phyloP scores from a whole-genome alignment of 164 flowering plant species.

The Vitis rupestris region DNA sequence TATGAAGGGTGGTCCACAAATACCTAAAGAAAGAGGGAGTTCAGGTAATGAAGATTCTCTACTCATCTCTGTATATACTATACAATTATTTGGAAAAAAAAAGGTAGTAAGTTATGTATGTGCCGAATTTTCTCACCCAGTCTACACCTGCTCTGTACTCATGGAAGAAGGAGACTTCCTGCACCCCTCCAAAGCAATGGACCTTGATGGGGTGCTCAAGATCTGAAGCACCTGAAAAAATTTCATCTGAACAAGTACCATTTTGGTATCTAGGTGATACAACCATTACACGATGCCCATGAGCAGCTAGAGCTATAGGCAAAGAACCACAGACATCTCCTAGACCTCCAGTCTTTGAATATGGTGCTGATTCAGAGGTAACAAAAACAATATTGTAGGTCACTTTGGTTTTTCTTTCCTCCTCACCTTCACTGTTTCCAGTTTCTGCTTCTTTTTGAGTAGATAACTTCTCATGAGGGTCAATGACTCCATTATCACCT shows the following conservation, averaged over 20 bases:
- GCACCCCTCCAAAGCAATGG: constrained; percentile 70
- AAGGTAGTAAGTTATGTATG: background rate
- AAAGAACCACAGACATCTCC: constrained; percentile 99
- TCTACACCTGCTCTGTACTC: constrained; percentile 90
- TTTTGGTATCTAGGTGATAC: constrained; percentile 78
- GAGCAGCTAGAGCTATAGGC: constrained; percentile 78
- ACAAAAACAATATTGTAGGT: constrained; percentile 68
- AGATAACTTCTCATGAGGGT: constrained; percentile 17
- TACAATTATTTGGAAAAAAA: background rate
- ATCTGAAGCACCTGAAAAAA: constrained; percentile 49
- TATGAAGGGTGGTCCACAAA: constrained; percentile 92
- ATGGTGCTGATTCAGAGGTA: constrained; percentile 90
- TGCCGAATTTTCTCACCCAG: constrained; percentile 57
- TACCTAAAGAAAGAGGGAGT: constrained; percentile 39
- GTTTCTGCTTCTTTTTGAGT: constrained; percentile 15
- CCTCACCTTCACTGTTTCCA: constrained; percentile 30
- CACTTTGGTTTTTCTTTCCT: constrained; percentile 25
- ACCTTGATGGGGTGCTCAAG: constrained; percentile 42
- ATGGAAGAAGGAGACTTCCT: constrained; percentile 81
- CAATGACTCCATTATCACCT: constrained; percentile 18
- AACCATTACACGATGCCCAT: constrained; percentile 96
- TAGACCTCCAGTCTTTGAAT: constrained; percentile 94
- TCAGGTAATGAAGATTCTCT: background rate
- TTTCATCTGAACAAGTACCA: constrained; percentile 55
- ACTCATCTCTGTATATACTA: too few species aligned